Base-by-base conservation (phyloP, 2,329 filamentous ascomycete species). In the Curvularia lunata region DNA sequence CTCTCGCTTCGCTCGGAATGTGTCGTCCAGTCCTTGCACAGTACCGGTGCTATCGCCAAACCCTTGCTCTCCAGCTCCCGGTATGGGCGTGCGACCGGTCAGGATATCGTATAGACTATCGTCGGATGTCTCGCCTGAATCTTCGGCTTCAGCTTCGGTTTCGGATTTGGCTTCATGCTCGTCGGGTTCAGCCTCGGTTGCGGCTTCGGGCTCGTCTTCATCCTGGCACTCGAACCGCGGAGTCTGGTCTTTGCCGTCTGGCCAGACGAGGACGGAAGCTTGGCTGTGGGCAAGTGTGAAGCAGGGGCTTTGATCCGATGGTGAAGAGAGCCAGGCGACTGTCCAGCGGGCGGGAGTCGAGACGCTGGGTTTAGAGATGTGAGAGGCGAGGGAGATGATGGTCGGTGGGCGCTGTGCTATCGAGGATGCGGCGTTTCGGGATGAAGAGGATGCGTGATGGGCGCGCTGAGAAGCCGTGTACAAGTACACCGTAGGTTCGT, bases 101-200 rank as follows among this genome's bases (percentile, higher is more conserved):
- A 83, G 65, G 5, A 82, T 78, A 23, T 82, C 79, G 48, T 79
- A 80, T 23, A 83, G 61, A 41, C 79, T 81, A 60, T 83, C 81
- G 27, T 82, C 80, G 51, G 76, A 79, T 5, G 73, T 74, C 5
- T 79, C 75, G 28, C 71, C 76, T 21, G 51, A 59, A 10, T 76
- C 70, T 4, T 67, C 30, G 32, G 12, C 12, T 16, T 34, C 5
- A 8, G 23, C 48, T 7, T 76, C 10, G 4, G 2, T 4, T 10
- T 46, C 42, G n/a, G n/a, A n/a, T n/a, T n/a, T n/a, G n/a, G n/a
- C n/a, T n/a, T n/a, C n/a, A n/a, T n/a, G n/a, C n/a, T n/a, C 37
- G n/a, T 23, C 27, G 28, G 1, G 9, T 12, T 13, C 28, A 16
- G 4, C 27, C 6, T 23, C 28, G 8, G 1, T 16, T 10, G 7